phyloP scores from a whole-genome alignment of 2,329 filamentous ascomycete genomes.

The Westerdykella ornata region DNA sequence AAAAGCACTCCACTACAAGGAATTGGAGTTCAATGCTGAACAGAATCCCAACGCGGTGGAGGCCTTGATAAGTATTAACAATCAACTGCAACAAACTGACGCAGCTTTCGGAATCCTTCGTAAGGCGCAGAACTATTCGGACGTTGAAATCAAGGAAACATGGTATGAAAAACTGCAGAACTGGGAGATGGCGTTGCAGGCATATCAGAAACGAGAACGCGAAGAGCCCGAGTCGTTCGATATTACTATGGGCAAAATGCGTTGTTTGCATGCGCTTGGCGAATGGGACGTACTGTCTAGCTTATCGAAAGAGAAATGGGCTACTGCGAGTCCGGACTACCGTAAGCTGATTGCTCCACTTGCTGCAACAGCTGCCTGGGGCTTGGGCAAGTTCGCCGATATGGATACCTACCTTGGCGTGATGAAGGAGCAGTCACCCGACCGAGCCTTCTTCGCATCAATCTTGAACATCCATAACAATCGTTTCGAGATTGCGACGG shows the following conservation, averaged over 20 bases:
- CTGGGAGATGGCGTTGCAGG: conserved; percentile 93
- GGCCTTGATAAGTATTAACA: conserved; percentile 98
- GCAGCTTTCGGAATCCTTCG: conserved; percentile 95
- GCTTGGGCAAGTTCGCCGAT: conserved; percentile 89
- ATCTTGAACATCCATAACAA: conserved; percentile 93
- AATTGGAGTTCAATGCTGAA: conserved; percentile 95
- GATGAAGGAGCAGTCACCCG: conserved; percentile 89
- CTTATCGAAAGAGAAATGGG: conserved; percentile 88
- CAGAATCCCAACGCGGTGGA: conserved; percentile 94
- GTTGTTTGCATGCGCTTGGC: conserved; percentile 90
- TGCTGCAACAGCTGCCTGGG: conserved; percentile 94
- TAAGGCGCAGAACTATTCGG: conserved; percentile 90
- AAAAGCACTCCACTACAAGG: conserved; percentile 97
- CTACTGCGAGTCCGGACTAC: conserved; percentile 78
- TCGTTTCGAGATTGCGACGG: conserved; percentile 84
- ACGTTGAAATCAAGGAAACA: conserved; percentile 92
- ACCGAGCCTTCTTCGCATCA: conserved; percentile 94
- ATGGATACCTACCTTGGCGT: conserved; percentile 97
- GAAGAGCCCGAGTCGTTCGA: conserved; percentile 69
- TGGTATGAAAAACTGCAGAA: conserved; percentile 99
- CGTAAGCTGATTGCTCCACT: conserved; percentile 87
- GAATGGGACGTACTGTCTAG: conserved; percentile 93
- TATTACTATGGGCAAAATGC: conserved; percentile 99
- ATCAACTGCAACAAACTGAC: conserved; percentile 96
- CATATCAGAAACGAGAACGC: conserved; percentile 82